Conservation (phyloP, 1,284 basidiomycete genomes). For the Violaceomyces palustris region DNA sequence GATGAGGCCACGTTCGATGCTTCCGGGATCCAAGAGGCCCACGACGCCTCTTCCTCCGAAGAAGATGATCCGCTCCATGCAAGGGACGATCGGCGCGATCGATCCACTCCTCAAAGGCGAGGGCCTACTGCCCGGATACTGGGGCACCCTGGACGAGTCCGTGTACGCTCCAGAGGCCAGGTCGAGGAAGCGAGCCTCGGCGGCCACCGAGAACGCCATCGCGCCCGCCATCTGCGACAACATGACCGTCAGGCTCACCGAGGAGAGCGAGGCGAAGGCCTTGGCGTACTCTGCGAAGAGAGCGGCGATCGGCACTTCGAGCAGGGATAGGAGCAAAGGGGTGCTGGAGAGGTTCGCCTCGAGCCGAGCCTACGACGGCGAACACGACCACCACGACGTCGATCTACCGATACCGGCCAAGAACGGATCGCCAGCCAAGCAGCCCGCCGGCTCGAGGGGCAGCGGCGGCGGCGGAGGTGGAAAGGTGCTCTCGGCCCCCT, state of each 20-base stretch:
- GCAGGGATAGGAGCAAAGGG: slow-evolving; percentile 12
- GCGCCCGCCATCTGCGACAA: slow-evolving; percentile 22
- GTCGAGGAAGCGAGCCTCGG: slow-evolving; percentile 3
- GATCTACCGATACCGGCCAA: too few species aligned
- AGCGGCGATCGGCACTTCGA: slow-evolving; percentile 1
- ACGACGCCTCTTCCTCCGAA: slow-evolving; percentile 7
- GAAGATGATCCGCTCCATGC: slow-evolving; percentile 12
- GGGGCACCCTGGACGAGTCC: slow-evolving; percentile 33
- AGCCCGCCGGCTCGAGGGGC: too few species aligned
- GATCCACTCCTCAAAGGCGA: slow-evolving; percentile 25
- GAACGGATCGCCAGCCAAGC: too few species aligned
- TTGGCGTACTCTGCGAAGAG: slow-evolving; percentile 7
- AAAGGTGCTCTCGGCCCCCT: too few species aligned
- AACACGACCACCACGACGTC: slow-evolving; percentile 20
- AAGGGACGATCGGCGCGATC: slow-evolving; percentile 21
- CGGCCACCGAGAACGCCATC: slow-evolving; percentile 5
- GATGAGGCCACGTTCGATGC: slow-evolving; percentile 9
- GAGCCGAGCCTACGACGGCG: slow-evolving; percentile 18
- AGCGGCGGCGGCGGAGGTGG: too few species aligned
- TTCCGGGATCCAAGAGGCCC: slow-evolving; percentile 3
- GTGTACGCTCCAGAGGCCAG: neutral
- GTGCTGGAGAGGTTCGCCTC: slow-evolving; percentile 20
- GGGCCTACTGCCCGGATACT: slow-evolving; percentile 23
- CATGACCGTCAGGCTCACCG: slow-evolving; percentile 18
- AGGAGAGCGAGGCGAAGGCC: slow-evolving; percentile 18